Percentiles rank a stretch among this genome's conserved stretches.
These are phyloP conservation scores for Aspergillus fructus DNA, from an alignment of 2,329 filamentous ascomycete genomes.

Conservation along the genomic window DNA sequence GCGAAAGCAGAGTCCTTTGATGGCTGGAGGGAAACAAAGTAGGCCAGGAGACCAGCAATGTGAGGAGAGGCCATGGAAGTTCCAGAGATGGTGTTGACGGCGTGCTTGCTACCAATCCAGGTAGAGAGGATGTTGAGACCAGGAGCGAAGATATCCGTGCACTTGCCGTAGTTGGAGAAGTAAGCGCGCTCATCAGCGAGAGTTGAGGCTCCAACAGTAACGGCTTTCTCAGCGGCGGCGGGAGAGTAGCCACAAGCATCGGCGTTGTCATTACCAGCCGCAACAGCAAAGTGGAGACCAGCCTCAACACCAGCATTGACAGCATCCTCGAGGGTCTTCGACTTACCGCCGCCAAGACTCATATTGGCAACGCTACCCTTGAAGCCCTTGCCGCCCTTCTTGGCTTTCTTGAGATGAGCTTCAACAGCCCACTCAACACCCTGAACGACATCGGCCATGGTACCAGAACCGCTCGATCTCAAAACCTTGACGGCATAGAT, in stretches of 20 bases:
- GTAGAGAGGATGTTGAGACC: slow-evolving; percentile 96
- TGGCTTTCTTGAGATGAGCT: slow-evolving; percentile 72
- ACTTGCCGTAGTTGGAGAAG: slow-evolving; percentile 99
- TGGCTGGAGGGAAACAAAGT: slow-evolving; percentile 96
- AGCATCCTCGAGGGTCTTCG: slow-evolving; percentile 81
- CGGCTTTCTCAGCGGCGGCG: slow-evolving; percentile 83
- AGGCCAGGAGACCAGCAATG: slow-evolving; percentile 92
- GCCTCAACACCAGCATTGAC: slow-evolving; percentile 91
- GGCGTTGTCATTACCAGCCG: slow-evolving; percentile 97
- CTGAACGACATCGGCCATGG: slow-evolving; percentile 98
- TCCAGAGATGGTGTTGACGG: slow-evolving; percentile 98
- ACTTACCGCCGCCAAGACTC: slow-evolving; percentile 98
- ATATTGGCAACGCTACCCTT: slow-evolving; percentile 99
- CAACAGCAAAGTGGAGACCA: slow-evolving; percentile 96
- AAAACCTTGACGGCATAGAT: slow-evolving; percentile 98
- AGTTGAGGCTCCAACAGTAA: slow-evolving; percentile 94
- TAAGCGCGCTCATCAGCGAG: slow-evolving; percentile 95
- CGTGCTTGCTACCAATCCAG: slow-evolving; percentile 96
- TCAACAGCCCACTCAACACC: slow-evolving; percentile 93
- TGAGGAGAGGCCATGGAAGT: slow-evolving; percentile 99
- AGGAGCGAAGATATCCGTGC: slow-evolving; percentile 98
- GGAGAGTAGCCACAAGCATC: slow-evolving; percentile 99
- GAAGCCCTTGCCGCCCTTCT: slow-evolving; percentile 84
- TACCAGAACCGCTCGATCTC: slow-evolving; percentile 92
- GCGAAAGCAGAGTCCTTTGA: slow-evolving; percentile 86